These are phyloP conservation scores for Macrocybe gigantea DNA, from an alignment of 768 basidiomycete genomes.

Conservation along the genomic window DNA sequence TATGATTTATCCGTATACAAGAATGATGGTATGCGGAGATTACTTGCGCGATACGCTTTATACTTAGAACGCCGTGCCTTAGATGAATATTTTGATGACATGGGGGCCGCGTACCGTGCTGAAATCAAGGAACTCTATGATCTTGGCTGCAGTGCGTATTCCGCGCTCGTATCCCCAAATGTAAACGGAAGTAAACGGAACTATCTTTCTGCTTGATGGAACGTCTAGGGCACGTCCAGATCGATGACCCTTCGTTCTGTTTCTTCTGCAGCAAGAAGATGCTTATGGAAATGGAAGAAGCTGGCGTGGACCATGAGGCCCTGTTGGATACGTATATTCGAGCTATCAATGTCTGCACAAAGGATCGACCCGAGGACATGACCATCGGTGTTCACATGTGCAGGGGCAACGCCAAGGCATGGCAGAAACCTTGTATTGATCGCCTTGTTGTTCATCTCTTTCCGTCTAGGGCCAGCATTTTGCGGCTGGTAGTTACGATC, in stretches of 20 bases:
- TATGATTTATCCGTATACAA: slow-evolving; percentile 56
- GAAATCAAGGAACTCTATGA: slow-evolving; percentile 44
- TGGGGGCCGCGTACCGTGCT: slow-evolving; percentile 40
- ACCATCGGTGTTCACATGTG: slow-evolving; percentile 57
- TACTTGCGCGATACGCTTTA: neutral
- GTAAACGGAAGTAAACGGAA: neutral
- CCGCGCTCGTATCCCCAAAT: too few species aligned
- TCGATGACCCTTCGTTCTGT: slow-evolving; percentile 48
- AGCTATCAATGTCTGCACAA: slow-evolving; percentile 52
- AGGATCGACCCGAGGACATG: slow-evolving; percentile 48
- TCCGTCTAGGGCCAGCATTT: slow-evolving; percentile 27
- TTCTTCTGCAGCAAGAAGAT: slow-evolving; percentile 64
- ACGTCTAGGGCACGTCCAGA: slow-evolving; percentile 39
- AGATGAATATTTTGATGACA: slow-evolving; percentile 49
- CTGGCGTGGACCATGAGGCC: slow-evolving; percentile 56
- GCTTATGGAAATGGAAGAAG: slow-evolving; percentile 48
- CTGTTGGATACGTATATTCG: slow-evolving; percentile 66
- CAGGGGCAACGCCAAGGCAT: slow-evolving; percentile 46
- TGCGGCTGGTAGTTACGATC: slow-evolving; percentile 50
- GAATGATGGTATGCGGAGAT: slow-evolving; percentile 40
- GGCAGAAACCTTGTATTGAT: slow-evolving; percentile 18
- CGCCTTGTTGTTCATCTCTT: slow-evolving; percentile 11
- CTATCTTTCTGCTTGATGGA: neutral
- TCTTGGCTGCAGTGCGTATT: slow-evolving; percentile 41
- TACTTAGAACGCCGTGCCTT: neutral